Conservation (phyloP, 208 protist species). For the Crithidia thermophila region DNA sequence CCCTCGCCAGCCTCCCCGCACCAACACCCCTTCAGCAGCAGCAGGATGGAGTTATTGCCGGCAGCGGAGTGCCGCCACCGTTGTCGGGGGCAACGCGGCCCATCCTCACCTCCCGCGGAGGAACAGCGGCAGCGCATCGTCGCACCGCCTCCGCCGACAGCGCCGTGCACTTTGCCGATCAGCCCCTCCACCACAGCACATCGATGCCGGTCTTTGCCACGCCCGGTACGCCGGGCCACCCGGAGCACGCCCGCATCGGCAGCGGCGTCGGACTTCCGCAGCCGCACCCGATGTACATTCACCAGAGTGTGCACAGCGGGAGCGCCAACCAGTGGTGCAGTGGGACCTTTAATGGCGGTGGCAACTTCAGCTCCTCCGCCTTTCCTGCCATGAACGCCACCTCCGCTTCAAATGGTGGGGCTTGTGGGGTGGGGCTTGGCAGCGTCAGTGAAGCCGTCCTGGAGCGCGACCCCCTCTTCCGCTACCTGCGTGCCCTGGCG, state of each 20-base stretch:
- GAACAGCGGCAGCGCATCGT: slow-evolving; percentile 2
- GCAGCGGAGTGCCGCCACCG: background rate
- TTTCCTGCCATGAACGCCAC: background rate
- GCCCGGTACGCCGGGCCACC: background rate
- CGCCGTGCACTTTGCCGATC: background rate
- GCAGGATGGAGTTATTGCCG: too few relatives aligned
- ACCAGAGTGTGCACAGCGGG: background rate
- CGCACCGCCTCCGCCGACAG: background rate
- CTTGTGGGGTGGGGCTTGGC: slow-evolving; percentile 11
- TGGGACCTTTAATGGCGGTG: slow-evolving; percentile 4
- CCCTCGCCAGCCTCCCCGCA: background rate
- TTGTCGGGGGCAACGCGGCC: background rate
- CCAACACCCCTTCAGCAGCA: too few relatives aligned
- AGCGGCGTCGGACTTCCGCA: background rate
- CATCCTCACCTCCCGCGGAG: too few relatives aligned
- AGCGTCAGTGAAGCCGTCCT: slow-evolving; percentile 39
- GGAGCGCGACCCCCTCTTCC: slow-evolving; percentile 52
- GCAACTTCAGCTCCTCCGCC: background rate
- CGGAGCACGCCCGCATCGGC: background rate
- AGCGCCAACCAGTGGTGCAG: slow-evolving; percentile 16
- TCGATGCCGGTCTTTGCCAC: background rate
- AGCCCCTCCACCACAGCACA: background rate
- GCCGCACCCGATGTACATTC: background rate
- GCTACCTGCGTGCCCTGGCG: slow-evolving; percentile 66
- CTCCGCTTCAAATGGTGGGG: background rate